A percentile compares a stretch with the other conserved stretches of the same genome.
phyloP scores from a whole-genome alignment of 352 stramenopile genomes.

The Globisporangium polare region DNA sequence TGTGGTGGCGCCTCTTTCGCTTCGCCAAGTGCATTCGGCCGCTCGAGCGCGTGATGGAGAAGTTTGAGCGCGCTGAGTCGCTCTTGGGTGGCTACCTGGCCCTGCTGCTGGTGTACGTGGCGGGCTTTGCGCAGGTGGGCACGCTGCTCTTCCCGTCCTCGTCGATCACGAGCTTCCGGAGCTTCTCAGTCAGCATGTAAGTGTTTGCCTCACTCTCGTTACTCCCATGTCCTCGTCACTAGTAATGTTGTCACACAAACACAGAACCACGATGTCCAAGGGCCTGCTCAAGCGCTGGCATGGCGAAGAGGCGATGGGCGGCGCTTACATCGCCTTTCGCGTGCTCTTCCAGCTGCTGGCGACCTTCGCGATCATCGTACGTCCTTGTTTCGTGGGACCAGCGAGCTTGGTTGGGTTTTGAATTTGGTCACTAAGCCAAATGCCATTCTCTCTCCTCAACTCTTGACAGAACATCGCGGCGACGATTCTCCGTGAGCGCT shows the following conservation, averaged over 20 bases:
- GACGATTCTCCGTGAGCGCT: conserved; percentile 58
- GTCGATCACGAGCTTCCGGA: conserved; percentile 28
- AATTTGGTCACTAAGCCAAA: neutral
- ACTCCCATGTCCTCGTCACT: neutral
- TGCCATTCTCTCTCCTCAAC: neutral
- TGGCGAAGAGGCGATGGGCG: neutral
- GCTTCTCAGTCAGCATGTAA: conserved; percentile 45
- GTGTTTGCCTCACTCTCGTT: conserved; percentile 7
- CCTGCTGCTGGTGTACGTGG: conserved; percentile 39
- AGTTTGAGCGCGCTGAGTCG: conserved; percentile 36
- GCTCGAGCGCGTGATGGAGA: conserved; percentile 38
- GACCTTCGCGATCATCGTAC: conserved; percentile 41
- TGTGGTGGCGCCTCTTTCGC: conserved; percentile 59
- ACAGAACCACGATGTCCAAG: conserved; percentile 28
- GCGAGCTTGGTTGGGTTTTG: neutral
- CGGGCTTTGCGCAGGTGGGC: conserved; percentile 42
- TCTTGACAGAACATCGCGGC: conserved; percentile 50
- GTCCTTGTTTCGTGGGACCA: neutral
- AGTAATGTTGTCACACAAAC: neutral
- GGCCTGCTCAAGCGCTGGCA: conserved; percentile 13
- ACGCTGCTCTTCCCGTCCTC: conserved; percentile 38
- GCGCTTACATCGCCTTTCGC: conserved; percentile 22
- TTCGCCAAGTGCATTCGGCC: conserved; percentile 40
- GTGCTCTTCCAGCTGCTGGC: conserved; percentile 38
- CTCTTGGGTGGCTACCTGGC: conserved; percentile 36